Conservation (phyloP, 129 eudicot species). For the Artemisia annua region DNA sequence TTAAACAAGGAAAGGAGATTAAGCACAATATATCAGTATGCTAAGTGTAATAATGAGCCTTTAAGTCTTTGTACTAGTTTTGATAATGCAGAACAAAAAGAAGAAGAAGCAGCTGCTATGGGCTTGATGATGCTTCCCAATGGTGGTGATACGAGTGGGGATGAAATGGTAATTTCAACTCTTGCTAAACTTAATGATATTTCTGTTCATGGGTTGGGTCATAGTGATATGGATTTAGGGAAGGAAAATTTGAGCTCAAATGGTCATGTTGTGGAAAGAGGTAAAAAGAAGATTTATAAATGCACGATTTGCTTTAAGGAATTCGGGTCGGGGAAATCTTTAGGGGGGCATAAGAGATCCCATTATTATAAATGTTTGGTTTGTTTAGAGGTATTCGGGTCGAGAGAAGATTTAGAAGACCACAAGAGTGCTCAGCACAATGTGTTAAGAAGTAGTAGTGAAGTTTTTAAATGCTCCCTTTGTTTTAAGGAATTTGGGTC, state of each 20-base stretch:
- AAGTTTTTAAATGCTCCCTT: too few species aligned
- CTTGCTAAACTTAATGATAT: constrained; percentile 3
- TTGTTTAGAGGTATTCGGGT: constrained; percentile 48
- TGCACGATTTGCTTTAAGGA: constrained; percentile 58
- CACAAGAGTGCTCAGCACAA: constrained; percentile 60
- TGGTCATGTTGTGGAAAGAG: background rate
- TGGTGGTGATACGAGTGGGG: constrained; percentile 32
- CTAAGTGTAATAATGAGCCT: constrained; percentile 16
- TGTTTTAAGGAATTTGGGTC: too few species aligned
- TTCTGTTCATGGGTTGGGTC: background rate
- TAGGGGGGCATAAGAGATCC: constrained; percentile 66
- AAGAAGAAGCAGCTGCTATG: constrained; percentile 36
- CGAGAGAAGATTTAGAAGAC: constrained; percentile 62
- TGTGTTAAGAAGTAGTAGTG: background rate
- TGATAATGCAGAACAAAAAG: constrained; percentile 31
- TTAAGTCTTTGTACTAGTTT: background rate
- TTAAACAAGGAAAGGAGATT: constrained; percentile 39
- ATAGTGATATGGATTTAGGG: background rate
- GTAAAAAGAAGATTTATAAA: constrained; percentile 6
- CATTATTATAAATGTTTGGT: constrained; percentile 17
- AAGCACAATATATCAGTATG: constrained; percentile 40
- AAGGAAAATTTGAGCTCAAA: background rate
- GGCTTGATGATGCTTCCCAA: constrained; percentile 63
- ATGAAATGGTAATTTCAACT: constrained; percentile 8
- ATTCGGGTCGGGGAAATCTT: constrained; percentile 55